Evolutionary conservation across 2,329 filamentous ascomycete species (phyloP), one percentile per base, ranked within the genome.

Genomic region (Penicillium sp.): DNA sequence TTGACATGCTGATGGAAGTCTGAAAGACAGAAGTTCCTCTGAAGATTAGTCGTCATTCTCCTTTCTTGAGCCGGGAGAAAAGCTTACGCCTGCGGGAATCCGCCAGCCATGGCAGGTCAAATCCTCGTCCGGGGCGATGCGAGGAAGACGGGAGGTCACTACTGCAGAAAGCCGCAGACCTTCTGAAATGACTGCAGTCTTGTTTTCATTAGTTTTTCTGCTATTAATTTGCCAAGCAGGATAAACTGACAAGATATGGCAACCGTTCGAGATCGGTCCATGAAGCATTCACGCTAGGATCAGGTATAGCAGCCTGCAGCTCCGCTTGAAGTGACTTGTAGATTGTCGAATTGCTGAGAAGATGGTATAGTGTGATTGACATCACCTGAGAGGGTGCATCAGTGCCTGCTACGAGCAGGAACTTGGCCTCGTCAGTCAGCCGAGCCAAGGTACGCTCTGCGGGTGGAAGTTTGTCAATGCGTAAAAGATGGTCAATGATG

Each of bases 81-180:
- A 35, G 16, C 48, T n/a, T 51, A 51, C 48, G 5, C 48, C 30
- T 13, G 30, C 48, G 28, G 48, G 48, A 51, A 51, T 35, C 30
- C 30, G n/a, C 48, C 48, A 51, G n/a, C 48, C 30, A 11, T 51
- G 48, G 30, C 48, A 51, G 30, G 22, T 3, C n/a, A 51, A 51
- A 35, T 51, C 48, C 48, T 51, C 48, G 48, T 51, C 48, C 6
- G 48, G 48, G 48, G 48, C 48, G 25, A 51, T 51, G 14, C 48
- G 48, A 7, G 48, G 48, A 10, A 51, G 48, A 13, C 48, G 48
- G 0, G 48, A 35, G 11, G 28, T 51, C 28, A 51, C 48, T 11
- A 51, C 48, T 4, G 48, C 48, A n/a, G 48, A 51, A 16, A 51
- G 48, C 11, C 48, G 7, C 1, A 51, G 11, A 6, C 48, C 48